Evolutionary conservation across 306 rosid species (phyloP), one percentile per base, ranked within the genome.

Genomic region (Acacia confusa): DNA sequence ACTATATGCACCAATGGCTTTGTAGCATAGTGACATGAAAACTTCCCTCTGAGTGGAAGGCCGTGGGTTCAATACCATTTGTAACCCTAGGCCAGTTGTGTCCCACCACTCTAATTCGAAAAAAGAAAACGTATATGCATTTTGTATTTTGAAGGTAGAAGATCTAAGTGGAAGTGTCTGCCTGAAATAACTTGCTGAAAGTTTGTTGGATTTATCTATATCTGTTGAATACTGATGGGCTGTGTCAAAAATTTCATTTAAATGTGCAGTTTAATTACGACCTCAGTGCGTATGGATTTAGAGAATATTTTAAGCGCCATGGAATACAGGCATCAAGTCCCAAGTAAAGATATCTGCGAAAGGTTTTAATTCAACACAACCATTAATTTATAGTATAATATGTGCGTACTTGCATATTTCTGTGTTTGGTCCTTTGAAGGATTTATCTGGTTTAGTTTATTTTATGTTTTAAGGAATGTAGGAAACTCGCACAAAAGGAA

Each of bases 291-390:
- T 93, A 95, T 17, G 98, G 99, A 83, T 95, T 95, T 85, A 88
- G 99, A 84, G 97, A 95, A 85, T 90, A 89, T 87, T 92, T 95
- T 88, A 93, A 94, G 94, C 94, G 93, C 67, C 82, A 92, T 20
- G 91, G 93, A 45, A 79, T 93, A 64, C 66, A 36, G 78, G 41
- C 92, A 55, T 89, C 89, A 41, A 85, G 85, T 76, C 70, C 69
- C 4, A 88, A 89, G 77, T 89, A 79, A 85, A 72, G 78, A 52
- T 75, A 47, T 34, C 41, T 44, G 76, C 19, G 40, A 41, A 78
- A 55, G 19, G 76, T 77, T 72, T 27, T 11, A 63, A 63, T 61
- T 27, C 24, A 58, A 24, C 65, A 6, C 38, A 27, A 61, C 68
- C 38, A 27, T 12, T 61, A 22, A 9, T 60, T 25, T 13, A 61